A percentile compares a stretch with the other conserved stretches of the same genome.
Conservation (phyloP, 2,329 filamentous ascomycete species). For the Aphanocladium album region DNA sequence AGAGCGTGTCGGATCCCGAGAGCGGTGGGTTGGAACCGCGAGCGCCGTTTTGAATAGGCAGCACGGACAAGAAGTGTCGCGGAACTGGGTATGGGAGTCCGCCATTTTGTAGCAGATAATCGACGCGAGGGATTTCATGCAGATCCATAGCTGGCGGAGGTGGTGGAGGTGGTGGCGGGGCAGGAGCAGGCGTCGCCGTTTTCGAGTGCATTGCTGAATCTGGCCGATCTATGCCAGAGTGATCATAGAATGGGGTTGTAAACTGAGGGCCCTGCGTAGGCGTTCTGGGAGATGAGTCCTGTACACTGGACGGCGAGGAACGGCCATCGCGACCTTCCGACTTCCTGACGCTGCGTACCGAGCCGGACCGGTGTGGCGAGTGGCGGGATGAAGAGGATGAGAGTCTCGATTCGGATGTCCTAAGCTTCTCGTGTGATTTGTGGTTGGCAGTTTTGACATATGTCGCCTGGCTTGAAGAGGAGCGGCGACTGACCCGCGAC, state of each 20-base stretch:
- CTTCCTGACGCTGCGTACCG: conserved; percentile 28
- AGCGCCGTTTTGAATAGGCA: conserved; percentile 52
- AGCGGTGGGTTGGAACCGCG: conserved; percentile 60
- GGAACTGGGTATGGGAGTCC: conserved; percentile 69
- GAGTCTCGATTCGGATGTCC: conserved; percentile 27
- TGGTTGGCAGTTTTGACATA: conserved; percentile 37
- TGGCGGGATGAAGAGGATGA: conserved; percentile 32
- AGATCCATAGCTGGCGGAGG: conserved; percentile 66
- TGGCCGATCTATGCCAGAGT: conserved; percentile 33
- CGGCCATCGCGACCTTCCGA: conserved; percentile 39
- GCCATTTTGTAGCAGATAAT: conserved; percentile 87
- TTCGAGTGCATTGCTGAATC: conserved; percentile 27
- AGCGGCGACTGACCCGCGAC: conserved; percentile 50
- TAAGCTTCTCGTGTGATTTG: conserved; percentile 32
- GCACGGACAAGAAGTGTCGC: conserved; percentile 64
- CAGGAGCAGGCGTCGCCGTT: conserved; percentile 35
- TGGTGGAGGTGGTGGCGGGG: conserved; percentile 42
- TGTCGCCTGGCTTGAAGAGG: conserved; percentile 55
- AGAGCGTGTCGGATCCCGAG: conserved; percentile 65
- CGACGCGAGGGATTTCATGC: conserved; percentile 73
- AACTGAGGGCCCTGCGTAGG: conserved; percentile 53
- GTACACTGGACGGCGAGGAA: conserved; percentile 42
- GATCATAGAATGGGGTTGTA: conserved; percentile 39
- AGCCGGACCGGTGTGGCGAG: conserved; percentile 34
- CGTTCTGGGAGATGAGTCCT: conserved; percentile 56